phyloP scores from a whole-genome alignment of 805 yeast genomes.

The Zygosaccharomyces bailii region DNA sequence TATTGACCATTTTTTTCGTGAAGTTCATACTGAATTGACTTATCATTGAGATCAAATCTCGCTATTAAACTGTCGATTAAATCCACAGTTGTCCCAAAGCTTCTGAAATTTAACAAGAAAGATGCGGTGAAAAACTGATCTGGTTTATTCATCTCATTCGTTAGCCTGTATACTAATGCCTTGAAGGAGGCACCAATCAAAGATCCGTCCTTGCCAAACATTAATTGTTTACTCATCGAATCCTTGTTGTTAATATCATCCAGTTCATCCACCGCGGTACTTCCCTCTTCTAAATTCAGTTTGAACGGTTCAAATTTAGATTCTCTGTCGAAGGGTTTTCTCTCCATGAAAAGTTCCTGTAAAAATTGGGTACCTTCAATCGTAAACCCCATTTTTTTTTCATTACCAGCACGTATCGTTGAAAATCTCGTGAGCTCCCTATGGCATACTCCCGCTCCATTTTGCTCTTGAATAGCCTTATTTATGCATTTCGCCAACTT shows the following conservation, averaged over 20 bases:
- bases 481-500: conserved; percentile 25
- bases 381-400: conserved; percentile 19
- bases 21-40: conserved; percentile 32
- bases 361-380: conserved; percentile 34
- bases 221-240: conserved; percentile 41
- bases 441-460: conserved; percentile 4
- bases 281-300: conserved; percentile 28
- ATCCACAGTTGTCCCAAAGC: conserved; percentile 63
- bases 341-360: conserved; percentile 37
- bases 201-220: conserved; percentile 40
- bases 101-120: conserved; percentile 72
- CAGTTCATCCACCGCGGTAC: conserved; percentile 6
- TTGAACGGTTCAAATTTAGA: conserved; percentile 39
- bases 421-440: conserved; percentile 33
- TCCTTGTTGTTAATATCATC: conserved; percentile 26
- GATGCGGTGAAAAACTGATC: conserved; percentile 67
- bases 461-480: conserved; percentile 4
- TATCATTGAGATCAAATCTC: conserved; percentile 55
- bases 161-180: conserved; percentile 60
- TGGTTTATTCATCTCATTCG: conserved; percentile 61
- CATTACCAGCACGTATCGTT: conserved; percentile 34
- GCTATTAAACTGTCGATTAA: conserved; percentile 63
- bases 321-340: conserved; percentile 36
- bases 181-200: conserved; percentile 69
- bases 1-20: conserved; percentile 37